phyloP scores from a whole-genome alignment of 2,329 filamentous ascomycete genomes.

The Stagonosporopsis chrysanthemi region DNA sequence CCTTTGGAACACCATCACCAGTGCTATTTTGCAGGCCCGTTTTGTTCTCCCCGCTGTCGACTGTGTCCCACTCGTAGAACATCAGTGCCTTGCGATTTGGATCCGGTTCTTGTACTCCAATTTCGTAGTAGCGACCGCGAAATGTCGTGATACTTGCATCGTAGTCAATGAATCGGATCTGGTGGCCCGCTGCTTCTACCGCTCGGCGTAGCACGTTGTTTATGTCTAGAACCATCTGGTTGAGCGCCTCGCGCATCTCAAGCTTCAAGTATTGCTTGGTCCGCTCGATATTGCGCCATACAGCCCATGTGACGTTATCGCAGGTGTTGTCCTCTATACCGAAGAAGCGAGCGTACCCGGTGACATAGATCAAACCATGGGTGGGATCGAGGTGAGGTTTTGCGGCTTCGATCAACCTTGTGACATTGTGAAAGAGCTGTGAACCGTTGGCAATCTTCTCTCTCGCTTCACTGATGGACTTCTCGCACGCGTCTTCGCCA shows the following conservation, averaged over 20 bases:
- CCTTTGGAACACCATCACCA: slow-evolving; percentile 33
- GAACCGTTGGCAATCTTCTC: slow-evolving; percentile 25
- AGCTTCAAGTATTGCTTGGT: slow-evolving; percentile 39
- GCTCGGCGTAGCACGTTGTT: slow-evolving; percentile 33
- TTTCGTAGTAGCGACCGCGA: slow-evolving; percentile 40
- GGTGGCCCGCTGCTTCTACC: slow-evolving; percentile 20
- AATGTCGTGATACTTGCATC: slow-evolving; percentile 21
- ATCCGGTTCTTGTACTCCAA: slow-evolving; percentile 34
- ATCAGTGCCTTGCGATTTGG: slow-evolving; percentile 35
- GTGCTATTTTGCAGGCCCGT: slow-evolving; percentile 28
- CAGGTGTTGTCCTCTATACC: slow-evolving; percentile 33
- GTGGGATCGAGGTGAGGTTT: slow-evolving; percentile 31
- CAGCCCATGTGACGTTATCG: slow-evolving; percentile 42
- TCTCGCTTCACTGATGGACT: slow-evolving; percentile 29
- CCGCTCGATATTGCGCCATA: slow-evolving; percentile 33
- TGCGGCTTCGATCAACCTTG: slow-evolving; percentile 28
- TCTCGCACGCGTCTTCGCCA: slow-evolving; percentile 31
- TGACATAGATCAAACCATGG: slow-evolving; percentile 39
- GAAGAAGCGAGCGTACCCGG: slow-evolving; percentile 44
- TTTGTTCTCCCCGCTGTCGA: slow-evolving; percentile 35
- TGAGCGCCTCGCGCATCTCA: slow-evolving; percentile 31
- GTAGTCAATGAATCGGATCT: slow-evolving; percentile 39
- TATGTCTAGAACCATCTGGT: slow-evolving; percentile 36
- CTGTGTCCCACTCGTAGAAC: slow-evolving; percentile 46
- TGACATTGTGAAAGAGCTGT: slow-evolving; percentile 32